Base-by-base conservation (phyloP, 1,284 basidiomycete species). In the Exobasidium rhododendri region DNA sequence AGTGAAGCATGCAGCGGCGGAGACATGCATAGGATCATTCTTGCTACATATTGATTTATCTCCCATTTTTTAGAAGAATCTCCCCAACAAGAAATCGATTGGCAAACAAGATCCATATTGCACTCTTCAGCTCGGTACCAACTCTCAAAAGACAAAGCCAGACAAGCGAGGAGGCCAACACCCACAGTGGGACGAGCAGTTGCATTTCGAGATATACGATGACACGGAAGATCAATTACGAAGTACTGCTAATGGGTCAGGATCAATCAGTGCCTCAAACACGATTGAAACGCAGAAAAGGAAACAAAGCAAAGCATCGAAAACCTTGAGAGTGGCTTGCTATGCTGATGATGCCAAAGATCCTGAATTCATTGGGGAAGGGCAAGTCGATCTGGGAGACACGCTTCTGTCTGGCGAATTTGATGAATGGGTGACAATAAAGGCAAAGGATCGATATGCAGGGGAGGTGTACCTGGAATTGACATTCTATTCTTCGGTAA, bases 101-200 rank as follows among this genome's bases (percentile, higher is more conserved):
- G 76, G 94, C 69, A 98, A 98, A 81, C 96, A 98, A 81, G 93
- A 97, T 79, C 96, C 96, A 0, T 98, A 94, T 81, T 94, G 92
- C 74, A 83, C 88, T 26, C 85, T 97, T 44, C 83, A 84, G 4
- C 83, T 93, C 62, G 89, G 90, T 73, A 52, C 58, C 17, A 66
- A 73, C 28, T 56, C 56, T 94, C 94, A 30, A 90, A 90, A 80
- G 87, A 79, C 77, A 14, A 67, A 67, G 32, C 65, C 92, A 6
- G 90, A 97, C 81, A 94, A 92, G 79, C 89, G 92, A 43, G 94
- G 96, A 57, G 96, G 96, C 3, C 94, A 98, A 80, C 92, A 96
- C 80, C 96, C 94, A 6, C 90, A 92, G 80, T 99, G 96, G 94
- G 96, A 99, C 80, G 92, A 96, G 76, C 94, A 99, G 82, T 85